Evolutionary conservation across 2,329 filamentous ascomycete species (phyloP).

Genomic region (Fusarium musae): DNA sequence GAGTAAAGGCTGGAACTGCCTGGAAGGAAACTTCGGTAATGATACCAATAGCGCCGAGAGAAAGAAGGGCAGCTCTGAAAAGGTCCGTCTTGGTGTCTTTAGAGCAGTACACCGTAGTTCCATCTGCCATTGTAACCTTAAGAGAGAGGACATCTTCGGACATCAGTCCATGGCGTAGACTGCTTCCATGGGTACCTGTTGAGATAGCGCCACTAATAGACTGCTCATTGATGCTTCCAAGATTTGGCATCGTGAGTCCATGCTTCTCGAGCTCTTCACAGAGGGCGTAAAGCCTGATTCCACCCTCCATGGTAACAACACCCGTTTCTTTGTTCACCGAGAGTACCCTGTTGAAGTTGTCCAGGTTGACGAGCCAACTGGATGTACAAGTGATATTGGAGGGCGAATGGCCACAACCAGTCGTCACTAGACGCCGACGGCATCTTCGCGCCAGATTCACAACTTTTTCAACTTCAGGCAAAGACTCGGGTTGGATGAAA

Average conservation of each 20-base stretch:
- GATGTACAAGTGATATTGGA: conserved; percentile 92
- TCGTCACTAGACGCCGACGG: conserved; percentile 82
- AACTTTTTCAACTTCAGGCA: conserved; percentile 84
- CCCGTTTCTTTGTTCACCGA: conserved; percentile 73
- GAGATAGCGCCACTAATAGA: conserved; percentile 91
- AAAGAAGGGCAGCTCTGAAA: conserved; percentile 88
- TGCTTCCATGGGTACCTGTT: conserved; percentile 94
- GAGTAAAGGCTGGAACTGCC: conserved; percentile 82
- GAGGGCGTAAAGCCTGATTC: conserved; percentile 82
- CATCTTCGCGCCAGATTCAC: conserved; percentile 83
- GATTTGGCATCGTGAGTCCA: conserved; percentile 87
- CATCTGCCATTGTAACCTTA: conserved; percentile 84
- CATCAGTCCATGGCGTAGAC: conserved; percentile 82
- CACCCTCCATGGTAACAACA: conserved; percentile 83
- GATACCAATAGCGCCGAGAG: conserved; percentile 89
- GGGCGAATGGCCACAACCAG: conserved; percentile 93
- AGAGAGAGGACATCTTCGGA: conserved; percentile 81
- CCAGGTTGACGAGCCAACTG: conserved; percentile 94
- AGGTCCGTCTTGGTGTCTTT: conserved; percentile 77
- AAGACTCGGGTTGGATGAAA: conserved; percentile 84
- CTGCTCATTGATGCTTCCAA: conserved; percentile 96
- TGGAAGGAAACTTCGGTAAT: conserved; percentile 89
- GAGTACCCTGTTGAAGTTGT: conserved; percentile 80
- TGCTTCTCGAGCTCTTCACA: conserved; percentile 77
- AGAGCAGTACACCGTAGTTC: conserved; percentile 76